Evolutionary conservation across 2,329 filamentous ascomycete species (phyloP), one percentile per base, ranked within the genome.

Genomic region (Fusarium penzigii): DNA sequence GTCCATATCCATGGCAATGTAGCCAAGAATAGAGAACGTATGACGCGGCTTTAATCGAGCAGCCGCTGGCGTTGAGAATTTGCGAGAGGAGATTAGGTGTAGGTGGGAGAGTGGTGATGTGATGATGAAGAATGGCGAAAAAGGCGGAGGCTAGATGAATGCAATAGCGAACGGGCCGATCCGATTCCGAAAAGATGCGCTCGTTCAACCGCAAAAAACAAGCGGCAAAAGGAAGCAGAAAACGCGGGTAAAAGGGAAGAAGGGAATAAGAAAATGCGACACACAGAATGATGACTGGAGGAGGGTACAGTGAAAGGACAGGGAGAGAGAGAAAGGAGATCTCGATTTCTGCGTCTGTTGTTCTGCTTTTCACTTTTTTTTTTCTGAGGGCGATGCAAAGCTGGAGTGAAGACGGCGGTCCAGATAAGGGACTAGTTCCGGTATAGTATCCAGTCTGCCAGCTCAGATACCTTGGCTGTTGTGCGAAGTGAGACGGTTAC

Each of bases 1-100:
- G 63, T 75, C 73, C 65, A 75, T 71, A 53, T 66, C 64, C 65
- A 65, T 68, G 49, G 53, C 55, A 47, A 41, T 42, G 55, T 39
- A 49, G 56, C 58, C 53, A 42, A 55, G 48, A 49, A 51, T 41
- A 55, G 48, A 49, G 51, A 53, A 52, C 52, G 62, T 55, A 52
- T 36, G 52, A 61, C 58, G 56, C 20, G 57, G 61, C 57, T 60
- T 57, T 39, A 61, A 13, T 48, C 55, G 57, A 60, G 57, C 46
- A 55, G 42, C 57, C 57, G 57, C 57, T 12, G 9, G 4, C 5
- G 32, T 36, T 36, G 32, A 14, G 32, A 14, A 11, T 12, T 36
- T 36, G 32, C 32, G 13, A 14, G 13, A 36, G 32, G 49, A 41
- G 14, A 17, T 53, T 44, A 42, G 43, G 48, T 46, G 41, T 12